phyloP scores from a whole-genome alignment of 345 rosid genomes.

The Jatropha curcas region DNA sequence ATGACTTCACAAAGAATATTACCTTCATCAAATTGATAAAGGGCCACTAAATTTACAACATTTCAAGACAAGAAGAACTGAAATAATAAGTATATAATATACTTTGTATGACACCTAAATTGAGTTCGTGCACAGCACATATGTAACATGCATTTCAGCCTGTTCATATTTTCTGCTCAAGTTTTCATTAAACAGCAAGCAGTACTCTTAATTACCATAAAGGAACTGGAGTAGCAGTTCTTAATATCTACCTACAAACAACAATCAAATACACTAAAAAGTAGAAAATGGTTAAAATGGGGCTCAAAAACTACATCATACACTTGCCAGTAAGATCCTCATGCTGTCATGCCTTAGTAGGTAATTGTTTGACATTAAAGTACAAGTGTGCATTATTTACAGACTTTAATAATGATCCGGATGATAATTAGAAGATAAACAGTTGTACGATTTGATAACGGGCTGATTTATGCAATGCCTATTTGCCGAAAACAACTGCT shows the following conservation, averaged over 20 bases:
- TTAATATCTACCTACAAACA: background rate
- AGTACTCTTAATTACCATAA: background rate
- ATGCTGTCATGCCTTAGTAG: background rate
- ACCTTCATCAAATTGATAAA: background rate
- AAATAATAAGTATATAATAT: background rate
- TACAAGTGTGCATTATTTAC: background rate
- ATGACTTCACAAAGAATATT: background rate
- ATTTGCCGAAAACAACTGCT: too few relatives aligned
- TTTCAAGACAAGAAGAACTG: background rate
- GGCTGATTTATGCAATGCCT: background rate
- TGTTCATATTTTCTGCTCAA: background rate
- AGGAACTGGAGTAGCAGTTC: background rate
- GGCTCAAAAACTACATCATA: background rate
- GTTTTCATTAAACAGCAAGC: background rate
- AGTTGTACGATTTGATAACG: background rate
- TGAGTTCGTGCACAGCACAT: too few relatives aligned
- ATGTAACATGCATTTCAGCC: background rate
- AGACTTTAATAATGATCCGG: background rate
- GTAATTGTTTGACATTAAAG: too few relatives aligned
- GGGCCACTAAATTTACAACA: background rate
- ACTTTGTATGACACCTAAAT: background rate
- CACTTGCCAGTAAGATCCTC: background rate
- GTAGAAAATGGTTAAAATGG: background rate
- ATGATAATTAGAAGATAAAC: background rate
- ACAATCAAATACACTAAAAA: background rate